Base-by-base conservation (phyloP, 169 alveolate genomes). In the Plasmodium chabaudi region DNA sequence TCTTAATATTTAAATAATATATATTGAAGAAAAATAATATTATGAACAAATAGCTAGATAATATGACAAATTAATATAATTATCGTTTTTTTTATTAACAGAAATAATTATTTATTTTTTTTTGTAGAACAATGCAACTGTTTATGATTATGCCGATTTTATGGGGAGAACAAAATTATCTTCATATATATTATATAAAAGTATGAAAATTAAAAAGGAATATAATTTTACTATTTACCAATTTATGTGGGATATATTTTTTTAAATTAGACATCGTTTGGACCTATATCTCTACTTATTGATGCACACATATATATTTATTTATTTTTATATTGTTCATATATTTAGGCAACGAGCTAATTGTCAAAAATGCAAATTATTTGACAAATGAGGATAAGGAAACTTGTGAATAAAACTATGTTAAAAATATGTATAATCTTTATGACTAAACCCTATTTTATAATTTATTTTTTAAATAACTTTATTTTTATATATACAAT, bases 81-180 rank as follows among this genome's bases (percentile, higher is more conserved):
- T n/a, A 9, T 57, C 65, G 25, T 19, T 19, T n/a, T 19, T 51
- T 55, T 19, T 42, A 42, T 53, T 53, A 46, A 1, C 56, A 1
- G 47, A 59, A 21, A 12, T 64, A 64, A 25, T 68, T 46, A 5
- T 0, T 64, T 44, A 9, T 17, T 70, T 49, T 61, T 61, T 56
- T 63, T 56, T 75, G 42, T 27, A 75, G 88, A 75, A 75, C 57
- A 44, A 75, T 63, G 88, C 88, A 64, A 75, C 63, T 21, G 88
- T 63, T 51, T 75, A 63, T 63, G 88, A 75, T 67, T 75, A 75
- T 44, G 88, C 88, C 1, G 88, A 75, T 44, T 75, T 75, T 23
- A 63, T 42, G 25, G 88, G 88, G 49, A 75, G 39, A 44, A 63
- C 75, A 67, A 63, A 75, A 56, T 57, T 75, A 46, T 75, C 88